Conservation (phyloP, 345 rosid species). For the Populus euphratica region DNA sequence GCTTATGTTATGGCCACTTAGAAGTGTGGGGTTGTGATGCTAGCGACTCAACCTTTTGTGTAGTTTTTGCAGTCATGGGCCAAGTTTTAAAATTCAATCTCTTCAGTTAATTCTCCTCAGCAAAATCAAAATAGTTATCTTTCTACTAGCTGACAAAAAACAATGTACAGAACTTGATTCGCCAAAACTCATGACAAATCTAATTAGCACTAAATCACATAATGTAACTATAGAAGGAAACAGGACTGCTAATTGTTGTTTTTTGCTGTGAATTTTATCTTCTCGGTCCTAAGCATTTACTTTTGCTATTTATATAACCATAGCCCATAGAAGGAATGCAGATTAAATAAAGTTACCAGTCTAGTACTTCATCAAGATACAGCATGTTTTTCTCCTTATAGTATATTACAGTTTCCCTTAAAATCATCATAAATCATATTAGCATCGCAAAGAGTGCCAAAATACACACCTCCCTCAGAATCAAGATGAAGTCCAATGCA, state of each 20-base stretch:
- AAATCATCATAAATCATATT: background rate
- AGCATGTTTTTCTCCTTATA: background rate
- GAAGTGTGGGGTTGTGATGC: background rate
- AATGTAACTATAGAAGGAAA: background rate
- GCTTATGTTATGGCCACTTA: background rate
- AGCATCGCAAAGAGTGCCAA: background rate
- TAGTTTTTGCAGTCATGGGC: background rate
- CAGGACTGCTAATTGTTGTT: background rate
- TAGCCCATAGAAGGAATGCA: background rate
- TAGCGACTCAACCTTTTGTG: background rate
- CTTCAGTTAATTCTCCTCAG: background rate
- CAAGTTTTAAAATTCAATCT: background rate
- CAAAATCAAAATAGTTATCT: background rate
- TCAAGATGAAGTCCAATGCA: constrained; percentile 75
- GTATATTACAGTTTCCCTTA: background rate
- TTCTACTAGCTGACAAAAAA: background rate
- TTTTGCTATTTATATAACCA: background rate
- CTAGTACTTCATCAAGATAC: background rate
- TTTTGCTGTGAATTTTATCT: background rate
- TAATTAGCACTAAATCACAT: background rate
- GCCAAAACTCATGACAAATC: background rate
- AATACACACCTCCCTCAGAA: constrained; percentile 66
- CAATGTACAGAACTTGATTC: background rate
- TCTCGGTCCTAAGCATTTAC: background rate
- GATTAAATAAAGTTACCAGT: background rate